Evolutionary conservation across 768 basidiomycete species (phyloP).

Genomic region (Russula virescens): DNA sequence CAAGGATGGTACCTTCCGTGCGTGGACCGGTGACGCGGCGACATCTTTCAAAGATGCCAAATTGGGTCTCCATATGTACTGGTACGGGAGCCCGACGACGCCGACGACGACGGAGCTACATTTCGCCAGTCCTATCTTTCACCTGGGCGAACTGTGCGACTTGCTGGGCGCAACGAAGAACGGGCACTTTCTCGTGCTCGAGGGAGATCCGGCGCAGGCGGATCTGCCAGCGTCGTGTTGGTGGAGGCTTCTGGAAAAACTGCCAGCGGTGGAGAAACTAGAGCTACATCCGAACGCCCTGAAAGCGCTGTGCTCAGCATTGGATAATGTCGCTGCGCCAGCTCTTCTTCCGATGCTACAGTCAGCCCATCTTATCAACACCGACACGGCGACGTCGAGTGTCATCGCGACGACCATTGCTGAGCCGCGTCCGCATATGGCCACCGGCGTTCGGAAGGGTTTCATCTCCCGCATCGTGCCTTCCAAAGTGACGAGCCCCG

Average conservation of each 20-base stretch:
- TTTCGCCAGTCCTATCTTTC: slow-evolving; percentile 6
- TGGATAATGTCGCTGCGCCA: slow-evolving; percentile 4
- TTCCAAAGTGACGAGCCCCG: background rate
- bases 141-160: background rate
- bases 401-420: background rate
- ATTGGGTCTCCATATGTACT: slow-evolving; percentile 7
- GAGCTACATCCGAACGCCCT: background rate
- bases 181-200: slow-evolving; percentile 5
- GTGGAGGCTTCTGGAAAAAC: slow-evolving; percentile 8
- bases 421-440: background rate
- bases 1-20: slow-evolving; percentile 13
- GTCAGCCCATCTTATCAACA: background rate
- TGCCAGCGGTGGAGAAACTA: slow-evolving; percentile 10
- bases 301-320: slow-evolving; percentile 1
- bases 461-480: slow-evolving; percentile 14
- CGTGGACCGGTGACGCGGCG: slow-evolving; percentile 7
- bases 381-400: background rate
- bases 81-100: slow-evolving; percentile 1
- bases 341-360: slow-evolving; percentile 3
- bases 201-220: background rate
- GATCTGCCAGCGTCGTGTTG: background rate
- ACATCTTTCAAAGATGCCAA: background rate
- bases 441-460: background rate
- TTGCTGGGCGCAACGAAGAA: background rate
- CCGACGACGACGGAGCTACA: too few species aligned